Evolutionary conservation across 495 filamentous ascomycete species (phyloP).

Genomic region (Bacidia gigantensis): DNA sequence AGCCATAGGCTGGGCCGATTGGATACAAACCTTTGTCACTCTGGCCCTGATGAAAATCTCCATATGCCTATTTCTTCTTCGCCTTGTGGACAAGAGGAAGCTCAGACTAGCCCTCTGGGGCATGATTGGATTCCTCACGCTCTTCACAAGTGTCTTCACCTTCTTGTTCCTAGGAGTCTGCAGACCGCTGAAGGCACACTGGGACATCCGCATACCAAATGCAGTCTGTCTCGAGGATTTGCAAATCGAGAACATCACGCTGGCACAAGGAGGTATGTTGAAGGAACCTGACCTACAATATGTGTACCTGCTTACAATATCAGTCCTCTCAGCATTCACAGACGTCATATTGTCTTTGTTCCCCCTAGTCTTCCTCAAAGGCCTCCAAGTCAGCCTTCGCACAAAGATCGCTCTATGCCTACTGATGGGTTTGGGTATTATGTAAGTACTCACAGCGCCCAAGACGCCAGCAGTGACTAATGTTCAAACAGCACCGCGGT

Average conservation of each 20-base stretch:
- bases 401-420: slow-evolving; percentile 25
- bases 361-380: slow-evolving; percentile 24
- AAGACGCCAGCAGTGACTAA: not conserved
- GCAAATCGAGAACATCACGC: slow-evolving; percentile 11
- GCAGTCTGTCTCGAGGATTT: slow-evolving; percentile 10
- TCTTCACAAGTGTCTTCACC: slow-evolving; percentile 8
- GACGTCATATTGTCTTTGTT: slow-evolving; percentile 26
- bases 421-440: slow-evolving; percentile 26
- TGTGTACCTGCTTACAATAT: not conserved
- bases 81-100: slow-evolving; percentile 9
- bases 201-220: slow-evolving; percentile 8
- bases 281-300: not conserved
- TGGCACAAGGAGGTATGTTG: slow-evolving; percentile 16
- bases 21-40: slow-evolving; percentile 17
- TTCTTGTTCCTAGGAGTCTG: slow-evolving; percentile 16
- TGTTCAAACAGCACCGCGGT: too few relatives aligned
- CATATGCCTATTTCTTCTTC: slow-evolving; percentile 15
- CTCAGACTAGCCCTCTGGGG: slow-evolving; percentile 4
- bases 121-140: slow-evolving; percentile 5
- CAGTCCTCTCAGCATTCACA: slow-evolving; percentile 13
- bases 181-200: slow-evolving; percentile 14
- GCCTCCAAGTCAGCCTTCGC: slow-evolving; percentile 18
- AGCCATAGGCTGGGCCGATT: slow-evolving; percentile 14
- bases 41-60: slow-evolving; percentile 14
- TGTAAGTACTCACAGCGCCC: slow-evolving; percentile 18